A percentile compares a stretch with the other conserved stretches of the same genome.
Conservation (phyloP, 2,329 filamentous ascomycete species). For the Cercospora beticola region DNA sequence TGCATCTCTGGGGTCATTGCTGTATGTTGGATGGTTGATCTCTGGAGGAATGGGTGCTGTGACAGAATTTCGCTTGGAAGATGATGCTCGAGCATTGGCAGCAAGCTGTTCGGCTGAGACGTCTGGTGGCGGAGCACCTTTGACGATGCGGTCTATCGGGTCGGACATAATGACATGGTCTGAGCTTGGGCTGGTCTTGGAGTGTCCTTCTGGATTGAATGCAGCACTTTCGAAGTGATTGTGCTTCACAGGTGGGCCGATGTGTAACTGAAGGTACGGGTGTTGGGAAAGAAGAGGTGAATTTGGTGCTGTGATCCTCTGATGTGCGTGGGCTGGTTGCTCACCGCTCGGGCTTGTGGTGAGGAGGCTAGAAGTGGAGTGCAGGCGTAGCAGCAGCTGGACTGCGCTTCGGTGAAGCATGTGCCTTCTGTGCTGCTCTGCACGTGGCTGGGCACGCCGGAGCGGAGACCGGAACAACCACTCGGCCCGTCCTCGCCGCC, state of each 20-base stretch:
- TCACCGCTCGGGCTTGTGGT: background rate
- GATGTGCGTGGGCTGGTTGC: background rate
- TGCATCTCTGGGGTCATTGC: slow-evolving; percentile 70
- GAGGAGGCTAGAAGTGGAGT: background rate
- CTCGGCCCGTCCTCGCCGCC: background rate
- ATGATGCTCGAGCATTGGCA: slow-evolving; percentile 36
- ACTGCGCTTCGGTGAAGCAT: background rate
- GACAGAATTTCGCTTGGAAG: slow-evolving; percentile 46
- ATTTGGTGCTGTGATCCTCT: background rate
- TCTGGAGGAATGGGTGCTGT: slow-evolving; percentile 40
- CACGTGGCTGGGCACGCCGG: background rate
- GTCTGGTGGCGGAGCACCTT: slow-evolving; percentile 73
- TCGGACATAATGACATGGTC: slow-evolving; percentile 25
- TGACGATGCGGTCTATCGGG: slow-evolving; percentile 79
- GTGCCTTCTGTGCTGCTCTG: background rate
- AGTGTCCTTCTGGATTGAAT: background rate
- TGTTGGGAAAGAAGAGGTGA: background rate
- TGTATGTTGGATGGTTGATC: slow-evolving; percentile 31
- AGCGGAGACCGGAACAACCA: background rate
- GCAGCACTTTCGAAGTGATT: background rate
- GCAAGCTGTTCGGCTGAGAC: slow-evolving; percentile 47
- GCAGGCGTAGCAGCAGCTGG: background rate
- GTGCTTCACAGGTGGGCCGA: background rate
- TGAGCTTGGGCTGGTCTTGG: background rate
- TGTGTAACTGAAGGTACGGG: background rate